Percentiles rank a stretch among this genome's conserved stretches.
These are phyloP conservation scores for Ammopiptanthus mongolicus DNA, from an alignment of 306 rosid species.

Conservation along the genomic window DNA sequence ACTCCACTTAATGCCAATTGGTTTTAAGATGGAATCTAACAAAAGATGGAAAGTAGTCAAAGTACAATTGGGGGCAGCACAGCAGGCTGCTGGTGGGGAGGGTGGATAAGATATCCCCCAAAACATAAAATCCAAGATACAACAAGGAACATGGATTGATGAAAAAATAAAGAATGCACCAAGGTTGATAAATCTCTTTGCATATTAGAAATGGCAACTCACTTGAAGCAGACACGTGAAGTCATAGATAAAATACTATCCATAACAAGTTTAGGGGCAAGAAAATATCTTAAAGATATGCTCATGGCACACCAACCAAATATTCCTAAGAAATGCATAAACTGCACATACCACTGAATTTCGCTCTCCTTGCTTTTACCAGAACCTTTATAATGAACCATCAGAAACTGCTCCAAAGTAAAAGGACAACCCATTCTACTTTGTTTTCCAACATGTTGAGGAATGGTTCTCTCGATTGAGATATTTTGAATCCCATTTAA, in stretches of 20 bases:
- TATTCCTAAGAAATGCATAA: background rate
- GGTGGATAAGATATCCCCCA: background rate
- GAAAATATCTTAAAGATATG: background rate
- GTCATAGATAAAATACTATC: background rate
- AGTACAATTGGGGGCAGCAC: background rate
- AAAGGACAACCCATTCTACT: background rate
- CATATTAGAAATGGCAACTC: background rate
- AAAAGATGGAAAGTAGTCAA: background rate
- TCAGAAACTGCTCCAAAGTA: background rate
- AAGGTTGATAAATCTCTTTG: background rate
- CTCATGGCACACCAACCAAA: background rate
- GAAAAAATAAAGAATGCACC: background rate
- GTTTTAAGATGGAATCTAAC: too few relatives aligned
- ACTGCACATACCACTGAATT: background rate
- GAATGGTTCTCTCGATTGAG: background rate
- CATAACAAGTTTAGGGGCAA: background rate
- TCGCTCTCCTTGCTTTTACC: background rate
- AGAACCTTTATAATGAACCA: background rate
- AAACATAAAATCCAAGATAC: background rate
- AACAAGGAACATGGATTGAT: background rate
- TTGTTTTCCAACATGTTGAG: background rate
- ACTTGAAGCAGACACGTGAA: background rate
- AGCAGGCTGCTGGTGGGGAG: background rate
- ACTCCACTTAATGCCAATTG: too few relatives aligned
- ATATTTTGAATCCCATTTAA: slow-evolving; percentile 5